Evolutionary conservation across 1,139 yeast species (phyloP).

Genomic region (Pichia norvegensis): DNA sequence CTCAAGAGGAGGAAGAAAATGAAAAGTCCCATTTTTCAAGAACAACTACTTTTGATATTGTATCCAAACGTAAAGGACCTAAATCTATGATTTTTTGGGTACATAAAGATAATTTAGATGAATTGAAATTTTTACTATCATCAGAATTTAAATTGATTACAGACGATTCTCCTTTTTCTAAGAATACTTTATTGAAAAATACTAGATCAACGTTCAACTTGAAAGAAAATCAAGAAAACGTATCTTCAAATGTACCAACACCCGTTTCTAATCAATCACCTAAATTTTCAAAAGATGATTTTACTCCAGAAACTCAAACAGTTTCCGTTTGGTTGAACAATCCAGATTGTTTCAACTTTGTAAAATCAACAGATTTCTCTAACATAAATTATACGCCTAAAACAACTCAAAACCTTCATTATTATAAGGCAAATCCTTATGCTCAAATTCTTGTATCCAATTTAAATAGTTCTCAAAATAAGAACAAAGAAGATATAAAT

Average conservation of each 20-base stretch:
- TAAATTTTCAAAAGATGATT: slow-evolving; percentile 7
- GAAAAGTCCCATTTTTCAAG: slow-evolving; percentile 13
- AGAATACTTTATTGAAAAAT: slow-evolving; percentile 18
- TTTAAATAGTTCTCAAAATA: neutral
- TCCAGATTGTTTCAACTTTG: slow-evolving; percentile 16
- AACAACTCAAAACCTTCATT: slow-evolving; percentile 2
- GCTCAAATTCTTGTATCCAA: slow-evolving; percentile 15
- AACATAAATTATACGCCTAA: slow-evolving; percentile 2
- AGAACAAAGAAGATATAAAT: slow-evolving; percentile 1
- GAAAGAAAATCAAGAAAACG: neutral
- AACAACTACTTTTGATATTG: slow-evolving; percentile 30
- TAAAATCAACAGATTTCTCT: slow-evolving; percentile 10
- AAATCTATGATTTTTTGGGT: slow-evolving; percentile 32
- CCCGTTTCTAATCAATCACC: neutral
- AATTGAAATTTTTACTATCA: slow-evolving; percentile 34
- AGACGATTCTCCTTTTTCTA: slow-evolving; percentile 21
- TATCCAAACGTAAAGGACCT: slow-evolving; percentile 29
- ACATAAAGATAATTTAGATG: slow-evolving; percentile 38
- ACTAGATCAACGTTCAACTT: slow-evolving; percentile 23
- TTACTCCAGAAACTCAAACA: slow-evolving; percentile 24
- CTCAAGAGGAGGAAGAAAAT: slow-evolving; percentile 1
- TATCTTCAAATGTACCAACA: neutral
- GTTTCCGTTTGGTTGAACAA: slow-evolving; percentile 25
- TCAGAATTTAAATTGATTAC: slow-evolving; percentile 26
- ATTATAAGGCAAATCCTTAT: slow-evolving; percentile 13